These are phyloP conservation scores for Phylloporus sp. DNA, from an alignment of 768 basidiomycete species.

Conservation along the genomic window DNA sequence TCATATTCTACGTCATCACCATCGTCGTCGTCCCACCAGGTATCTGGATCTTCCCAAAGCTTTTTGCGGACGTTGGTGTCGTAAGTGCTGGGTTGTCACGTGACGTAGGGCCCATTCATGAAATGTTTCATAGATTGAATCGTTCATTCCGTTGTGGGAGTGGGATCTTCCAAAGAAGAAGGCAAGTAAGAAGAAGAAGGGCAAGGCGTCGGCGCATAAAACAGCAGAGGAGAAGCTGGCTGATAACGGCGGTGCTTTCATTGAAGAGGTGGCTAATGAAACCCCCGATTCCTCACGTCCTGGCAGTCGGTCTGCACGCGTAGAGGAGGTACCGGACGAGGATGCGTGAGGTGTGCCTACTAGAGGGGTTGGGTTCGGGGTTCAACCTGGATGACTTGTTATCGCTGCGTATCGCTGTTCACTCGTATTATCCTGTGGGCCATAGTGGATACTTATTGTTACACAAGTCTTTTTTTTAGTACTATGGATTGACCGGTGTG, in stretches of 20 bases:
- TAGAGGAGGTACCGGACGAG: slow-evolving; percentile 46
- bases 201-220: slow-evolving; percentile 30
- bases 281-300: slow-evolving; percentile 31
- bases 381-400: not conserved
- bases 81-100: slow-evolving; percentile 50
- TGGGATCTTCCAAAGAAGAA: slow-evolving; percentile 86
- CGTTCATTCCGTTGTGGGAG: slow-evolving; percentile 95
- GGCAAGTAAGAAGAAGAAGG: slow-evolving; percentile 62
- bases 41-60: slow-evolving; percentile 98
- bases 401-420: not conserved
- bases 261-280: slow-evolving; percentile 35
- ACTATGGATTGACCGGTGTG: not conserved
- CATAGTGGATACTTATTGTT: not conserved
- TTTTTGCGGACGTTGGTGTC: slow-evolving; percentile 98
- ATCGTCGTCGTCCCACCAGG: slow-evolving; percentile 81
- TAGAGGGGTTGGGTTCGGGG: not conserved
- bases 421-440: not conserved
- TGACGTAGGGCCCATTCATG: not conserved
- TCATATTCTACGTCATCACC: slow-evolving; percentile 95
- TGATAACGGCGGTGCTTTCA: slow-evolving; percentile 36
- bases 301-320: slow-evolving; percentile 36
- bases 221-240: slow-evolving; percentile 40
- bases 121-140: slow-evolving; percentile 69
- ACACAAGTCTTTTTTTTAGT: not conserved
- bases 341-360: slow-evolving; percentile 19